Conservation (phyloP, 192 early-diverging fungal species). For the Coemansia furcata region DNA sequence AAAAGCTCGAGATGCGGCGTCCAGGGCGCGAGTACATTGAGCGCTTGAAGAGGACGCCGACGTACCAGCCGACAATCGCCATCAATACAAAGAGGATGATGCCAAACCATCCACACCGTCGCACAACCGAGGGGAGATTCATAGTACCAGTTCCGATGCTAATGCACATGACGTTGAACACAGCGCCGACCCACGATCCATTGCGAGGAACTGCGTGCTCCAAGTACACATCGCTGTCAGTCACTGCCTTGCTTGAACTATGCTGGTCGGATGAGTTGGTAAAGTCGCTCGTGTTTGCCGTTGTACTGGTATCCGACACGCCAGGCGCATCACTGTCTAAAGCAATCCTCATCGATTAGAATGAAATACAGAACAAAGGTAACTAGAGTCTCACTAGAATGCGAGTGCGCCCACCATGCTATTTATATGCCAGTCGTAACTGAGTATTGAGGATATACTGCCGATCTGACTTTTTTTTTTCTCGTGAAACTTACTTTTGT, state of each 20-base stretch:
- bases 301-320: not conserved
- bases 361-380: not conserved
- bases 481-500: too few relatives aligned
- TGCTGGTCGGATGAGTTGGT: slow-evolving; percentile 8
- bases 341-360: not conserved
- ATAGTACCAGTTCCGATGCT: slow-evolving; percentile 79
- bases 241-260: not conserved
- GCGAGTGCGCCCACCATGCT: not conserved
- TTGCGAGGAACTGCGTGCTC: slow-evolving; percentile 45
- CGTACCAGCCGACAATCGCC: slow-evolving; percentile 70
- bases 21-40: slow-evolving; percentile 68
- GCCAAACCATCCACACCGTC: slow-evolving; percentile 76
- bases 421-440: not conserved
- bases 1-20: slow-evolving; percentile 59
- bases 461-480: too few relatives aligned
- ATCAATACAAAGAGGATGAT: slow-evolving; percentile 66
- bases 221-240: slow-evolving; percentile 10
- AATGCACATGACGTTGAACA: slow-evolving; percentile 69
- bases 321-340: not conserved
- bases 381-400: not conserved
- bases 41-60: slow-evolving; percentile 68
- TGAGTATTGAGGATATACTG: too few relatives aligned
- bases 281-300: not conserved
- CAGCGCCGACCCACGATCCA: slow-evolving; percentile 58
- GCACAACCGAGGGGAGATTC: slow-evolving; percentile 75